Conservation (phyloP, 2,329 filamentous ascomycete genomes). For the Metarhizium guizhouense region DNA sequence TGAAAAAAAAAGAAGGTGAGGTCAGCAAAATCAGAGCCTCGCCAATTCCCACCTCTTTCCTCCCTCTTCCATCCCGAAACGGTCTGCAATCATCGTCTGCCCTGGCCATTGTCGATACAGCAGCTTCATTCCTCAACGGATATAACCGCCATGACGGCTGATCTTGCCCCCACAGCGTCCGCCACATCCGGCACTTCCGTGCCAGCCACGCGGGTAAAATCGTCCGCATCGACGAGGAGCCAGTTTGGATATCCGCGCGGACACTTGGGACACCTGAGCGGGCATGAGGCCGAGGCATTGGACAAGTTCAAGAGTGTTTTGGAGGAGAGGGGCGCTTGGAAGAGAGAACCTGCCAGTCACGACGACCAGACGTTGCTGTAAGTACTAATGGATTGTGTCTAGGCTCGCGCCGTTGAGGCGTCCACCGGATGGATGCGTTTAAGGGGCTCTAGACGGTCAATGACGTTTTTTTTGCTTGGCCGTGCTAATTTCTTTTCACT, state of each 20-base stretch:
- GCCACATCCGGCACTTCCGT: constrained; percentile 11
- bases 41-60: no score
- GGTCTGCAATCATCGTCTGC: background rate
- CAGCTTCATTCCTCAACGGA: background rate
- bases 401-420: background rate
- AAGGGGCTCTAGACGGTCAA: no score
- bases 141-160: constrained; percentile 15
- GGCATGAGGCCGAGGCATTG: constrained; percentile 58
- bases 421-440: no score
- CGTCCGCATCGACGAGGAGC: constrained; percentile 18
- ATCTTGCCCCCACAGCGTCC: constrained; percentile 11
- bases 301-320: constrained; percentile 62
- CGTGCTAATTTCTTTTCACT: no score
- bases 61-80: background rate
- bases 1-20: background rate
- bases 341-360: constrained; percentile 50
- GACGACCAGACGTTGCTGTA: constrained; percentile 67
- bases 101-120: background rate
- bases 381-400: no score
- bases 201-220: constrained; percentile 19
- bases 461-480: no score
- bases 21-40: background rate
- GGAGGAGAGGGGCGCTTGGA: constrained; percentile 55
- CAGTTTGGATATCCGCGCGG: constrained; percentile 58
- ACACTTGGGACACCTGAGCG: constrained; percentile 70